Evolutionary conservation across 169 alveolate genomes (phyloP), one percentile per base, ranked within the genome.

Genomic region (Eimeria necatrix): DNA sequence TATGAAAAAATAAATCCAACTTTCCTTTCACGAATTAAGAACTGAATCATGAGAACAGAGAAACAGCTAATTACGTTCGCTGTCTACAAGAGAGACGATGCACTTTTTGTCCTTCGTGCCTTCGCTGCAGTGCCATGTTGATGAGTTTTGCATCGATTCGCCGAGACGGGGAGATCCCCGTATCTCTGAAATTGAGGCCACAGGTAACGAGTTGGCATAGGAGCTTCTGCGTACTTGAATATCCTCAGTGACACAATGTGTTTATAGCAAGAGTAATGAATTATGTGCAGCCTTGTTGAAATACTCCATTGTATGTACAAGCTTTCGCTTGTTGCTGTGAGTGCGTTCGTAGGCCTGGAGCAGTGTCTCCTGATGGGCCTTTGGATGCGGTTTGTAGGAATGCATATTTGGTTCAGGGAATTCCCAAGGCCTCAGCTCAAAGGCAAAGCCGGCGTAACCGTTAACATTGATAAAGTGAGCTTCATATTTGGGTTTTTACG

Each of bases 321-420:
- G 4, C 41, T 46, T 4, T n/a, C 3, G 0, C 18, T 76, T 4
- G 48, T 49, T 48, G 24, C 48, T 46, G 18, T 20, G 86, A 6
- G 61, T 76, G 41, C 59, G 12, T 46, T 2, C 49, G 80, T 74
- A 86, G 96, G 96, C 56, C 70, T 85, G 68, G 96, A 94, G 64
- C 93, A 94, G 83, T 74, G 89, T 59, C 86, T 94, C 70, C 41
- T 94, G 78, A 64, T 80, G 91, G 95, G 94, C 85, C 91, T 94
- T 32, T 94, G 96, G 96, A 94, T 94, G 93, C 88, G 96, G 51
- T 94, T 94, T 85, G 83, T 84, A 64, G 96, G 96, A 20, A 9
- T 94, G 48, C 96, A 94, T 48, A 48, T 94, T 46, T 94, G 96
- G 96, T 94, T 68, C 78, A 76, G 83, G 56, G 96, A 94, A 64